Percentiles rank a stretch among this genome's conserved stretches.
Conservation (phyloP, 2,329 filamentous ascomycete species). For the Trichoderma sp. region DNA sequence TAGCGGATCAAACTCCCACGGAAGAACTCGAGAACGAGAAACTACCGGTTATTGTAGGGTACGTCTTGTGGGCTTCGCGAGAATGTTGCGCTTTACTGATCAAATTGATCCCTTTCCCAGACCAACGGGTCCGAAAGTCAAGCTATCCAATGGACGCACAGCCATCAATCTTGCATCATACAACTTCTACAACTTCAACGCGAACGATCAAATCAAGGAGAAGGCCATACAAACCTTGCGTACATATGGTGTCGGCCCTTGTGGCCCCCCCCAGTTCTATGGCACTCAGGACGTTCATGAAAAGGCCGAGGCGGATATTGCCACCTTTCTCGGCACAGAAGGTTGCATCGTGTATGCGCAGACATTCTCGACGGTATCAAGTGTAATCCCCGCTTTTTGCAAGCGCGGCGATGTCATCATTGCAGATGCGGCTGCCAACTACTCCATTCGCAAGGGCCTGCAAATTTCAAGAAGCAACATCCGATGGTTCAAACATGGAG, state of each 20-base stretch:
- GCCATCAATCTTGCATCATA: constrained; percentile 92
- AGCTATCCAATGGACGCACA: constrained; percentile 83
- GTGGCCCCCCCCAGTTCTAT: constrained; percentile 96
- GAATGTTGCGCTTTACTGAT: neutral
- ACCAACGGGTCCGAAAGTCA: constrained; percentile 86
- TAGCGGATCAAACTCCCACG: constrained; percentile 69
- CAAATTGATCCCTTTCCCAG: constrained; percentile 48
- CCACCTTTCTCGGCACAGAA: constrained; percentile 84
- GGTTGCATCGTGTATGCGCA: constrained; percentile 95
- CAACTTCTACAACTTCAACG: constrained; percentile 97
- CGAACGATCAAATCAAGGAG: constrained; percentile 89
- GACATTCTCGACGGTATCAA: constrained; percentile 94
- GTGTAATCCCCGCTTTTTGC: constrained; percentile 93
- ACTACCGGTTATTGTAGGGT: constrained; percentile 87
- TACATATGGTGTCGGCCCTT: constrained; percentile 94
- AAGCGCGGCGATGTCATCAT: constrained; percentile 98
- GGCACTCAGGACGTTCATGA: constrained; percentile 98
- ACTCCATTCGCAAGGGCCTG: constrained; percentile 88
- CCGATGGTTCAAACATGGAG: constrained; percentile 92
- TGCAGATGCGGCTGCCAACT: constrained; percentile 90
- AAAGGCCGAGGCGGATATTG: constrained; percentile 92
- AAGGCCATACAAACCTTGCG: constrained; percentile 92
- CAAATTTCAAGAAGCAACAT: constrained; percentile 91
- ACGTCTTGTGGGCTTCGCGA: constrained; percentile 32
- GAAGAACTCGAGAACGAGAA: constrained; percentile 85